Conservation (phyloP, 2,329 filamentous ascomycete species). For the Davidsoniella virescens region DNA sequence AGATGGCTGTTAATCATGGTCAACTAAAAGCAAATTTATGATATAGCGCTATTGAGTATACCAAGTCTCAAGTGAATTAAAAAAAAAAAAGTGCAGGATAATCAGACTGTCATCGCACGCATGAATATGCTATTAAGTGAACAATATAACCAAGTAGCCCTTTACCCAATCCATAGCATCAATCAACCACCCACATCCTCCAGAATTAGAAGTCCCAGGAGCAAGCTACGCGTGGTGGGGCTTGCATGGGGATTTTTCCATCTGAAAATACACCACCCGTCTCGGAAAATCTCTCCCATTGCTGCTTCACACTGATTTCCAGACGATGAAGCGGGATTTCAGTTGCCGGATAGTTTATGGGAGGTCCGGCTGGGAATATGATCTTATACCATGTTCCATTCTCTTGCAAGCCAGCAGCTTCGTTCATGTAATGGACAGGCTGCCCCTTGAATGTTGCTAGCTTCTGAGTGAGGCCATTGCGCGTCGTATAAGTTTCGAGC, state of each 20-base stretch:
- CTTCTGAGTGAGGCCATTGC: slow-evolving; percentile 24
- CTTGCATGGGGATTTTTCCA: slow-evolving; percentile 57
- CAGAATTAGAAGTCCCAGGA: slow-evolving; percentile 48
- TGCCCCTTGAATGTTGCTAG: slow-evolving; percentile 47
- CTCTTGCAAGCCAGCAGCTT: slow-evolving; percentile 31
- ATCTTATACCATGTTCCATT: slow-evolving; percentile 47
- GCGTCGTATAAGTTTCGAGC: slow-evolving; percentile 27
- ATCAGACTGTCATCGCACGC: too few species aligned
- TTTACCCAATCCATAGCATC: neutral
- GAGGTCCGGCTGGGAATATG: slow-evolving; percentile 58
- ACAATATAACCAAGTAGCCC: too few species aligned
- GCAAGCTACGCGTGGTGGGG: slow-evolving; percentile 63
- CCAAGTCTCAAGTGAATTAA: too few species aligned
- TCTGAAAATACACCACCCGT: slow-evolving; percentile 53
- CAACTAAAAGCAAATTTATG: too few species aligned
- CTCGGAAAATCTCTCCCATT: slow-evolving; percentile 48
- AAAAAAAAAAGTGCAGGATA: too few species aligned
- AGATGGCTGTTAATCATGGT: too few species aligned
- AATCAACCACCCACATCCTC: neutral
- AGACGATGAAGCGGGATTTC: slow-evolving; percentile 42
- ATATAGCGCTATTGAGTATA: too few species aligned
- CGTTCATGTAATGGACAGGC: slow-evolving; percentile 40
- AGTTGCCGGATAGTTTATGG: slow-evolving; percentile 44
- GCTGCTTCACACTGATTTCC: slow-evolving; percentile 39
- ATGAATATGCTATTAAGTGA: too few species aligned